Conservation (phyloP, 2,329 filamentous ascomycete species). For the Fusarium nanum region DNA sequence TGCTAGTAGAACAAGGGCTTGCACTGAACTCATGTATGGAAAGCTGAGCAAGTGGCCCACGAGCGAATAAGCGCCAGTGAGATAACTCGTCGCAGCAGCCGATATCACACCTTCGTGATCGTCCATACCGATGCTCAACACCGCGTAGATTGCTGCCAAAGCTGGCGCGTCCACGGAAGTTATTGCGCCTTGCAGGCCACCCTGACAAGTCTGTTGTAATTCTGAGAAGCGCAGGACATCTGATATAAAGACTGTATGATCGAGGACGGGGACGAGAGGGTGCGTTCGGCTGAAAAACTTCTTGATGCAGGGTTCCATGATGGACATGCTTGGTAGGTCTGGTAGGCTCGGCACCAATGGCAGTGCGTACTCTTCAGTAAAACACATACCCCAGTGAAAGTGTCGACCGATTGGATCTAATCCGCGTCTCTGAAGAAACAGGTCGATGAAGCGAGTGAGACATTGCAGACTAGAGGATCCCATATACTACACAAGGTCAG, state of each 20-base stretch:
- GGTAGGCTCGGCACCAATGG: conserved; percentile 29
- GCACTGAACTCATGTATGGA: conserved; percentile 38
- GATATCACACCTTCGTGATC: conserved; percentile 27
- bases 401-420: conserved; percentile 32
- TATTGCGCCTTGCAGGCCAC: conserved; percentile 25
- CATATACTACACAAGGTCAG: conserved; percentile 31
- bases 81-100: conserved; percentile 19
- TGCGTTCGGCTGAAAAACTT: conserved; percentile 40
- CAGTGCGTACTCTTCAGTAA: conserved; percentile 34
- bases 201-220: conserved; percentile 22
- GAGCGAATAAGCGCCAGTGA: conserved; percentile 33
- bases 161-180: conserved; percentile 24
- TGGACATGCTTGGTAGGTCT: conserved; percentile 25
- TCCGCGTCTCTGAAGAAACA: conserved; percentile 35
- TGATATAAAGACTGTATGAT: conserved; percentile 30
- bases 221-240: conserved; percentile 33
- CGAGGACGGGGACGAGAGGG: conserved; percentile 33
- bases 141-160: conserved; percentile 27
- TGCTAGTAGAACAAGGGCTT: conserved; percentile 32
- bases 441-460: conserved; percentile 32
- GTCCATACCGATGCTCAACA: conserved; percentile 35
- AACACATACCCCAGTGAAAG: conserved; percentile 41
- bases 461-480: conserved; percentile 40
- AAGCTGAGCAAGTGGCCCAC: conserved; percentile 33
- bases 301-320: conserved; percentile 37